phyloP scores from a whole-genome alignment of 352 stramenopile genomes.

The Phytophthora quininea region DNA sequence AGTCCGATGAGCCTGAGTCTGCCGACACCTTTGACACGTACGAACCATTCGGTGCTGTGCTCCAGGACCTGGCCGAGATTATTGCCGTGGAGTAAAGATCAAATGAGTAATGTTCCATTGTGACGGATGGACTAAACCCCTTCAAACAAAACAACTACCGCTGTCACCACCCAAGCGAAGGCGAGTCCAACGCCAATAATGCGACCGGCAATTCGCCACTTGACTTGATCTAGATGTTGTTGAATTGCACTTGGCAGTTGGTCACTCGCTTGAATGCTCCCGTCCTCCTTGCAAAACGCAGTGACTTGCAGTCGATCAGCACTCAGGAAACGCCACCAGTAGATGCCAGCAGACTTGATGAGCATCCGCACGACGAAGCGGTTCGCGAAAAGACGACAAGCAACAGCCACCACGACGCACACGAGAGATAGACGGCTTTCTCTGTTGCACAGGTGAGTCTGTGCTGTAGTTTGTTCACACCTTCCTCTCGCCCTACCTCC shows the following conservation, averaged over 20 bases:
- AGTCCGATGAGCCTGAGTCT: conserved; percentile 3
- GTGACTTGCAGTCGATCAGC: conserved; percentile 56
- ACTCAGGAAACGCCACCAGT: conserved; percentile 70
- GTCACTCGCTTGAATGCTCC: conserved; percentile 41
- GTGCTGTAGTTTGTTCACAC: conserved; percentile 41
- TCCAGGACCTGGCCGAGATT: conserved; percentile 41
- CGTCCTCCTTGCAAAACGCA: conserved; percentile 61
- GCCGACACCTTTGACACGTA: conserved; percentile 18
- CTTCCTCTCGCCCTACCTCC: conserved; percentile 11
- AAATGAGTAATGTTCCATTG: background rate
- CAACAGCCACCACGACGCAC: conserved; percentile 71
- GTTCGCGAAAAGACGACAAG: conserved; percentile 50
- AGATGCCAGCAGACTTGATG: conserved; percentile 43
- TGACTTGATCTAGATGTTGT: conserved; percentile 41
- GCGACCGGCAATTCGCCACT: conserved; percentile 46
- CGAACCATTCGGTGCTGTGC: conserved; percentile 23
- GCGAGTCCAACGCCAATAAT: conserved; percentile 36
- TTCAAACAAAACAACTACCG: conserved; percentile 25
- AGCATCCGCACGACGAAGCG: conserved; percentile 56
- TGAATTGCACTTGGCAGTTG: conserved; percentile 44
- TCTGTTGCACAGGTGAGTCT: conserved; percentile 57
- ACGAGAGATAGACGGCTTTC: conserved; percentile 60
- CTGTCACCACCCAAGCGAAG: conserved; percentile 16
- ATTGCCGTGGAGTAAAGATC: conserved; percentile 43
- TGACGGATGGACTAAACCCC: background rate